Percentiles rank a stretch among this genome's conserved stretches.
These are phyloP conservation scores for Aspergillus olivimuriae DNA, from an alignment of 495 filamentous ascomycete genomes.

Conservation along the genomic window DNA sequence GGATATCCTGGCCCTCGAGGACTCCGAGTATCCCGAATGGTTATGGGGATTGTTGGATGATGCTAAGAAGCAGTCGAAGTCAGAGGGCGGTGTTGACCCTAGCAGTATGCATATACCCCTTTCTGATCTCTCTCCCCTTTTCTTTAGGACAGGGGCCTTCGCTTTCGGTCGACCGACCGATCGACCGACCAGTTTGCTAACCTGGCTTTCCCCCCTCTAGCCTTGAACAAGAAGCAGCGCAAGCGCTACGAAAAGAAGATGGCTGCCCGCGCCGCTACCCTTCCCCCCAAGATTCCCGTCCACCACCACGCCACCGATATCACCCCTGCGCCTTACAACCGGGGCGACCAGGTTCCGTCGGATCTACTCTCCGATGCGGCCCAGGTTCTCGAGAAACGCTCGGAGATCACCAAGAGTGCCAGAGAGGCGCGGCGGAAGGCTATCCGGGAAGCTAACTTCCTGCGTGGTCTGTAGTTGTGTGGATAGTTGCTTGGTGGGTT, in stretches of 20 bases:
- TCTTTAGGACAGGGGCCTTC: neutral
- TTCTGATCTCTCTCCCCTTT: no score
- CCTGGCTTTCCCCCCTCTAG: conserved; percentile 16
- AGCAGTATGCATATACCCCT: conserved; percentile 53
- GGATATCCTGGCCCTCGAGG: conserved; percentile 64
- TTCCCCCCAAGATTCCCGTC: conserved; percentile 70
- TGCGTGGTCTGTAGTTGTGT: conserved; percentile 65
- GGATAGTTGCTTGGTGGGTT: conserved; percentile 5
- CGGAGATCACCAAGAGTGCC: conserved; percentile 48
- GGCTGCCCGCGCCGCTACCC: conserved; percentile 56
- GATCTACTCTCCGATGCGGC: conserved; percentile 27
- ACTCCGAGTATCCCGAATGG: conserved; percentile 87
- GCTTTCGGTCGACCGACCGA: neutral
- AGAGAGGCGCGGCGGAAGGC: conserved; percentile 64
- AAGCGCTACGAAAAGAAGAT: conserved; percentile 57
- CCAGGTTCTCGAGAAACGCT: conserved; percentile 33
- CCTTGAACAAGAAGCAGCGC: conserved; percentile 53
- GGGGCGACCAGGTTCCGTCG: conserved; percentile 15
- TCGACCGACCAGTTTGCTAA: neutral
- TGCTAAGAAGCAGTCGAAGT: conserved; percentile 30
- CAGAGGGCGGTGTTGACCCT: conserved; percentile 34
- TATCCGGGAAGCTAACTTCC: conserved; percentile 93
- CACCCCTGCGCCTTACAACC: conserved; percentile 47
- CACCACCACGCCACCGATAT: conserved; percentile 82
- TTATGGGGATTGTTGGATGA: conserved; percentile 72